Percentiles rank a stretch among this genome's conserved stretches.
phyloP scores from a whole-genome alignment of 352 stramenopile genomes.

The Globisporangium perplexum region DNA sequence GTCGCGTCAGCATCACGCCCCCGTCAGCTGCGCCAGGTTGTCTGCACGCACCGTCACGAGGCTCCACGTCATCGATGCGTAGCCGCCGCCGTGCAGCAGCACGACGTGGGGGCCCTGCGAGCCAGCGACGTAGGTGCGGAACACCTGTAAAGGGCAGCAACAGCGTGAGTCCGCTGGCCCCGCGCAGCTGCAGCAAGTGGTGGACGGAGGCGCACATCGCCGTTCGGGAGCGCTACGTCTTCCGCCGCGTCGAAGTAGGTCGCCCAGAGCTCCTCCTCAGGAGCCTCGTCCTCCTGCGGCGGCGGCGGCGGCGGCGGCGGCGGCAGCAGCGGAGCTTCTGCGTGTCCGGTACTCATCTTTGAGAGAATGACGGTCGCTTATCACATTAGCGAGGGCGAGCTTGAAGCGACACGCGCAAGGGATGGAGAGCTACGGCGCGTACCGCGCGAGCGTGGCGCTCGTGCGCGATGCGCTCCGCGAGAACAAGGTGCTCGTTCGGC shows the following conservation, averaged over 20 bases:
- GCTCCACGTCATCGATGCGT: slow-evolving; percentile 86
- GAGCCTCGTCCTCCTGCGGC: no score
- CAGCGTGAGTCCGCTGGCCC: not conserved
- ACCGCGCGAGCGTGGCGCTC: slow-evolving; percentile 40
- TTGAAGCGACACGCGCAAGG: not conserved
- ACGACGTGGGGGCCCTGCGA: slow-evolving; percentile 64
- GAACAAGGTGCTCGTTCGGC: slow-evolving; percentile 37
- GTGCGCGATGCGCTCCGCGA: slow-evolving; percentile 58
- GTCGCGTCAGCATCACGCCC: no score
- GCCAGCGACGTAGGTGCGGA: slow-evolving; percentile 73
- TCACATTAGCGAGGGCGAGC: no score
- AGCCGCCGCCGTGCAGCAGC: slow-evolving; percentile 79
- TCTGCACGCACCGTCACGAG: slow-evolving; percentile 44
- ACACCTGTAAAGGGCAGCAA: slow-evolving; percentile 33
- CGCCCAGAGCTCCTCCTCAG: slow-evolving; percentile 24
- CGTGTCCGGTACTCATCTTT: no score
- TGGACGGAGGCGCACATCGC: slow-evolving; percentile 47
- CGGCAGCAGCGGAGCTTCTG: no score
- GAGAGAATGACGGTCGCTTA: no score
- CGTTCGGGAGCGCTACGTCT: slow-evolving; percentile 55
- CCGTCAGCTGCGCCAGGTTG: no score
- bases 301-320: no score
- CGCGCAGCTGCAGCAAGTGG: not conserved
- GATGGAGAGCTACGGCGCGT: slow-evolving; percentile 59
- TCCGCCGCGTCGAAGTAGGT: slow-evolving; percentile 74